Conservation (phyloP, 257 asterid species). For the Echium plantagineum region DNA sequence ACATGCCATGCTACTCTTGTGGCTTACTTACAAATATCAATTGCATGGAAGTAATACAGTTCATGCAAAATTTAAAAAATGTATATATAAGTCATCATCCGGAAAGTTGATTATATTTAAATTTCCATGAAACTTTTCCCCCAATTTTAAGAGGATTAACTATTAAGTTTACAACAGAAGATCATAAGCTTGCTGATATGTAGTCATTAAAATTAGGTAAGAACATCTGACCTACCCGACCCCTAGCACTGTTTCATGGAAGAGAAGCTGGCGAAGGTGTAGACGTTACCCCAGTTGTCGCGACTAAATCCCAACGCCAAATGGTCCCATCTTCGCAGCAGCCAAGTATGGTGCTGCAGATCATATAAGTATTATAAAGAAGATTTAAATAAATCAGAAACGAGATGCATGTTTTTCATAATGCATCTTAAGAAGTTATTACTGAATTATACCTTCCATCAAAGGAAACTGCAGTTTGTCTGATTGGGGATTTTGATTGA, state of each 20-base stretch:
- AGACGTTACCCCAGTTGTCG: constrained; percentile 34
- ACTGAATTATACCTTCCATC: constrained; percentile 71
- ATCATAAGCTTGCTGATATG: not conserved
- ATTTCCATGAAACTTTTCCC: constrained; percentile 3
- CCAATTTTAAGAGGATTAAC: too few species aligned
- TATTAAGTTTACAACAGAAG: too few species aligned
- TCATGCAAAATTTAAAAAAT: too few species aligned
- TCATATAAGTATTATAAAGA: constrained; percentile 7
- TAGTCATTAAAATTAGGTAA: not conserved
- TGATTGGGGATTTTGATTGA: constrained; percentile 79
- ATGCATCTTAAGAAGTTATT: too few species aligned
- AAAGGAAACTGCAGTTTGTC: constrained; percentile 85
- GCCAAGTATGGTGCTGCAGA: constrained; percentile 73
- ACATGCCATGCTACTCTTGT: too few species aligned
- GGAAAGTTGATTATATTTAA: constrained; percentile 1
- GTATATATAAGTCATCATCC: not conserved
- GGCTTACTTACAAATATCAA: too few species aligned
- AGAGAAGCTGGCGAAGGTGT: not conserved
- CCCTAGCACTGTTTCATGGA: not conserved
- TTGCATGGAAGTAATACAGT: too few species aligned
- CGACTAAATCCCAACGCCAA: constrained; percentile 97
- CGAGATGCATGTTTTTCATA: not conserved
- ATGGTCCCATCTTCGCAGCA: constrained; percentile 98
- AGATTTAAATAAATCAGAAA: not conserved
- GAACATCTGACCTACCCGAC: not conserved